phyloP scores from a whole-genome alignment of 768 basidiomycete genomes.

The Russula compacta region DNA sequence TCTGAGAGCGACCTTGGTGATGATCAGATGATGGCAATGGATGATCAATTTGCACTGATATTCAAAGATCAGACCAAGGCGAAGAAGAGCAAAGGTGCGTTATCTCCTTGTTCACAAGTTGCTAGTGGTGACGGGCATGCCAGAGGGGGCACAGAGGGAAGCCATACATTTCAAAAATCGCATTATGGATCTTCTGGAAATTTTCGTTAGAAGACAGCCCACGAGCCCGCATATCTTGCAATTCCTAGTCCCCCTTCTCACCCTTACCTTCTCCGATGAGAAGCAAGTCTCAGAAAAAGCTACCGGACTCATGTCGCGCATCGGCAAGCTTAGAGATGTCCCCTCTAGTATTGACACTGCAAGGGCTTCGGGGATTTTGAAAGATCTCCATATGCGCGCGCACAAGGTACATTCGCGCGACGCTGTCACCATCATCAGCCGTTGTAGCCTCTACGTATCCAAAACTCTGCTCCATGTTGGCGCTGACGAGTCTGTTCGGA shows the following conservation, averaged over 20 bases:
- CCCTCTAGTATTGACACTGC: conserved; percentile 41
- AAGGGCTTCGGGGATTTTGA: conserved; percentile 39
- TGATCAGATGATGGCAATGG: conserved; percentile 96
- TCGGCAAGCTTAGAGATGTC: conserved; percentile 65
- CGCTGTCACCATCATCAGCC: conserved; percentile 52
- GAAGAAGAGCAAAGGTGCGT: conserved; percentile 55
- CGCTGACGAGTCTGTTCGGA: conserved; percentile 35
- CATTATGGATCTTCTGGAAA: conserved; percentile 89
- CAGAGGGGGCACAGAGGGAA: conserved; percentile 68
- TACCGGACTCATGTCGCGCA: conserved; percentile 59
- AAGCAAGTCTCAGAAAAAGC: conserved; percentile 86
- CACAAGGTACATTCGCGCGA: conserved; percentile 55
- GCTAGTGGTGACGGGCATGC: not conserved
- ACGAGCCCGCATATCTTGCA: conserved; percentile 60
- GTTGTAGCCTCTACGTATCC: conserved; percentile 62
- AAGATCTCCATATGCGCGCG: conserved; percentile 63
- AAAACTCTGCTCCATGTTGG: conserved; percentile 37
- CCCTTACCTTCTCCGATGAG: conserved; percentile 71
- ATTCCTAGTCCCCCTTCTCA: conserved; percentile 67
- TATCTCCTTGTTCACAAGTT: not conserved
- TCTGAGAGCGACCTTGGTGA: conserved; percentile 81
- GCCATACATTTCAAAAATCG: conserved; percentile 95
- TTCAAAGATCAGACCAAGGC: conserved; percentile 63
- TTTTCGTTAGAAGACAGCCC: conserved; percentile 68
- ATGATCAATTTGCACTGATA: conserved; percentile 82